Conservation (phyloP, 106 monocot genomes). For the Dendrobium chrysotoxum region DNA sequence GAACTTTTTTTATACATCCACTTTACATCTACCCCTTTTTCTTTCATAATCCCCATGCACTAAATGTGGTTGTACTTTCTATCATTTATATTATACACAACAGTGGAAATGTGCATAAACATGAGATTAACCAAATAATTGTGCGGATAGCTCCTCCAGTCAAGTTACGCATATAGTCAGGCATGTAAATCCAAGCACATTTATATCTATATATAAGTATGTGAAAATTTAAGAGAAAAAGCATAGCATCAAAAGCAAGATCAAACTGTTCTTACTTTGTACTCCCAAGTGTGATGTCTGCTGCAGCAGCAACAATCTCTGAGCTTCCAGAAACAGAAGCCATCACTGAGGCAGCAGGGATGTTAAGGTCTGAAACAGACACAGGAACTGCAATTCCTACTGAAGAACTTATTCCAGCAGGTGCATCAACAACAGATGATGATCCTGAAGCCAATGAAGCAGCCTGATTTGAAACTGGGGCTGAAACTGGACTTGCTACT, state of each 20-base stretch:
- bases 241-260: not conserved
- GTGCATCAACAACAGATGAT: slow-evolving; percentile 11
- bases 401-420: slow-evolving; percentile 23
- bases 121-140: not conserved
- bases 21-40: too few relatives aligned
- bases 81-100: not conserved
- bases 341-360: slow-evolving; percentile 9
- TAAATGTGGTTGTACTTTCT: too few relatives aligned
- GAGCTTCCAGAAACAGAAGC: slow-evolving; percentile 13
- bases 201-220: not conserved
- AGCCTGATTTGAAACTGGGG: slow-evolving; percentile 17
- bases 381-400: slow-evolving; percentile 6
- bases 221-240: not conserved
- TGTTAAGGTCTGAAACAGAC: slow-evolving; percentile 17
- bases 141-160: not conserved
- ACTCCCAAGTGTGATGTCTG: slow-evolving; percentile 15
- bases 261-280: slow-evolving; percentile 22
- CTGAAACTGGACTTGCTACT: slow-evolving; percentile 20
- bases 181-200: not conserved
- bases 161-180: not conserved
- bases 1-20: too few relatives aligned
- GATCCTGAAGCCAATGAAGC: slow-evolving; percentile 21
- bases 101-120: not conserved
- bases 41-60: not conserved
- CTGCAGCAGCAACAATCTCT: slow-evolving; percentile 3